Base-by-base conservation (phyloP, 768 basidiomycete genomes). In the Leccinum fibrillosum region DNA sequence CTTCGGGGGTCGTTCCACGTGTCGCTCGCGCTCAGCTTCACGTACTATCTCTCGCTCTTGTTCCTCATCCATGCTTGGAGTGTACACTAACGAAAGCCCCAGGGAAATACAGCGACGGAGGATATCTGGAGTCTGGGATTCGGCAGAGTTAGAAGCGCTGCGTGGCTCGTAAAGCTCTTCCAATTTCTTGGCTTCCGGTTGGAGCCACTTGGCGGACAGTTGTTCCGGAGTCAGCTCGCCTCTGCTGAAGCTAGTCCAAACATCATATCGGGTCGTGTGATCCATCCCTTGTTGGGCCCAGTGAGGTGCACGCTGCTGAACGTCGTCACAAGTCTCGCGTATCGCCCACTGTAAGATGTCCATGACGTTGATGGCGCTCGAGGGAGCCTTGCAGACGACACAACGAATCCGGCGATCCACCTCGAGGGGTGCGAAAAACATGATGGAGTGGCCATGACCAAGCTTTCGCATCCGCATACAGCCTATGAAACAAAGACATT, bases 21-120 rank as follows among this genome's bases (percentile, higher is more conserved):
- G 47, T 48, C 23, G 47, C 13, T 48, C 47, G 23, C 47, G 47
- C 23, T 48, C 47, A 23, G 47, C 23, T 59, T 80, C 78, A 37
- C 76, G 77, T 2, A 60, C 62, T 6, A 80, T 68, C 56, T 81
- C 78, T 34, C 78, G 66, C 61, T 81, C 80, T 56, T 80, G 79
- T 54, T 81, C 80, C 56, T 81, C 78, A 30, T 74, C 74, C 61
- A 77, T 61, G 30, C 54, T 62, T 11, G 21, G 21, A 23, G 10
- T 9, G 10, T 17, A 2, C 10, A 23, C 11, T 10, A 12, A 23
- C n/a, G 45, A 47, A 47, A 47, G 21, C 21, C 45, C 45, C 7
- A 47, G 45, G 2, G 19, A n/a, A 6, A 47, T 23, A 13, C 45
- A 47, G 21, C 21, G 45, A 6, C 21, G 45, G 7, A 6, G 45